phyloP scores from a whole-genome alignment of 2,329 filamentous ascomycete genomes.

The Colletotrichum scovillei region DNA sequence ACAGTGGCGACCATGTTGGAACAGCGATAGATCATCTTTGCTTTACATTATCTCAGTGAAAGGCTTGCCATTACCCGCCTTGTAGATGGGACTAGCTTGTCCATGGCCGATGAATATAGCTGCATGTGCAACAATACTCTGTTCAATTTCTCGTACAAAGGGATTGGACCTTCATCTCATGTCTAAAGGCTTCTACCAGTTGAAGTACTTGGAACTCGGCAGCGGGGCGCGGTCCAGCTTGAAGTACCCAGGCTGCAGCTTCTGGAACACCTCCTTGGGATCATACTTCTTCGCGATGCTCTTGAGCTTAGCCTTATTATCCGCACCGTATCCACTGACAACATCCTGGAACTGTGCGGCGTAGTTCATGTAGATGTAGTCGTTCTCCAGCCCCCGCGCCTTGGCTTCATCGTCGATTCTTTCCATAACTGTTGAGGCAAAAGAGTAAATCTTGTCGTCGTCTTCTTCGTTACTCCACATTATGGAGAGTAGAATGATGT shows the following conservation, averaged over 20 bases:
- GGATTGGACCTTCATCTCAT: too few species aligned
- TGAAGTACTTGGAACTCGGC: slow-evolving; percentile 26
- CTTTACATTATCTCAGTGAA: too few species aligned
- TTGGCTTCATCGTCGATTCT: slow-evolving; percentile 35
- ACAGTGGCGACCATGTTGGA: too few species aligned
- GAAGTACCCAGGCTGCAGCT: slow-evolving; percentile 44
- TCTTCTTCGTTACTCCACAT: slow-evolving; percentile 38
- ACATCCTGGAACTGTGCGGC: slow-evolving; percentile 51
- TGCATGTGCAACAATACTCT: too few species aligned
- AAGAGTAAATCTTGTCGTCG: slow-evolving; percentile 37
- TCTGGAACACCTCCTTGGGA: slow-evolving; percentile 47
- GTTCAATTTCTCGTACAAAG: too few species aligned
- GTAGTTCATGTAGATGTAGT: slow-evolving; percentile 56
- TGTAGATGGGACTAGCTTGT: too few species aligned
- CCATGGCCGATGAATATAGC: too few species aligned
- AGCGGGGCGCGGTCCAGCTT: slow-evolving; percentile 39
- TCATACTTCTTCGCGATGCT: slow-evolving; percentile 47
- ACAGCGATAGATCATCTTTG: too few species aligned
- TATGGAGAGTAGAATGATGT: slow-evolving; percentile 37
- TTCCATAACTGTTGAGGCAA: slow-evolving; percentile 35
- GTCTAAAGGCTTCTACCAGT: not conserved
- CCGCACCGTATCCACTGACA: slow-evolving; percentile 50
- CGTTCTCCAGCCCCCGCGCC: slow-evolving; percentile 30
- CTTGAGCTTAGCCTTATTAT: slow-evolving; percentile 47
- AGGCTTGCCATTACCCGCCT: too few species aligned